Conservation (phyloP, 2,329 filamentous ascomycete genomes). For the Microsporum audouinii region DNA sequence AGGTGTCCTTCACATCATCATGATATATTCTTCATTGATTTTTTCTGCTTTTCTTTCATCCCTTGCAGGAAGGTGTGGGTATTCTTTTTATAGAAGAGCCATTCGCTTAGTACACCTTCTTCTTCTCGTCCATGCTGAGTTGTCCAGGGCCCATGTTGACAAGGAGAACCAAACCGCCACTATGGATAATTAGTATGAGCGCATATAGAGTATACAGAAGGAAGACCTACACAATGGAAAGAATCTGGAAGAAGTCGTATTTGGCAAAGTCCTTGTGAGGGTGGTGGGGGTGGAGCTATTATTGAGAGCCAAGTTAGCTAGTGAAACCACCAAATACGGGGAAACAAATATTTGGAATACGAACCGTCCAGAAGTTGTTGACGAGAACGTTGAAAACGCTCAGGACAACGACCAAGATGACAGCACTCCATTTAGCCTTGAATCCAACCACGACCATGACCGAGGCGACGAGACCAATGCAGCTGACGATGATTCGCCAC, state of each 20-base stretch:
- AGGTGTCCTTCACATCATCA: neutral
- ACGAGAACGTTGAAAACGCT: slow-evolving; percentile 95
- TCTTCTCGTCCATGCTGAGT: slow-evolving; percentile 99
- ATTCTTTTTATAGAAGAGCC: neutral
- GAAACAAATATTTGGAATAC: slow-evolving; percentile 28
- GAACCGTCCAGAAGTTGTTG: slow-evolving; percentile 99
- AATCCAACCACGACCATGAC: slow-evolving; percentile 99
- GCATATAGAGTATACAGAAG: neutral
- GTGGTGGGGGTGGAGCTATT: slow-evolving; percentile 86
- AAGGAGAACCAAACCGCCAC: slow-evolving; percentile 82
- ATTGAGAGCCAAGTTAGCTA: slow-evolving; percentile 12
- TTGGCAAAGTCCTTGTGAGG: slow-evolving; percentile 99
- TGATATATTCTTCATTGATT: neutral
- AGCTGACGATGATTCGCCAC: slow-evolving; percentile 72
- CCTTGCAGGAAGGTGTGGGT: neutral
- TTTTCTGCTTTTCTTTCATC: neutral
- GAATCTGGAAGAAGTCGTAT: slow-evolving; percentile 99
- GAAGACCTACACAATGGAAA: slow-evolving; percentile 73
- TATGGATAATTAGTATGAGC: slow-evolving; percentile 19
- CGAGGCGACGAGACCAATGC: slow-evolving; percentile 79
- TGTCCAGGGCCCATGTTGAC: slow-evolving; percentile 98
- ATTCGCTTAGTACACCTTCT: slow-evolving; percentile 80
- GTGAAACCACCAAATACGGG: neutral
- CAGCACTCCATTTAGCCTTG: slow-evolving; percentile 98
- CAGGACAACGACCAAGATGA: slow-evolving; percentile 85